Conservation (phyloP, 2,329 filamentous ascomycete species). For the Chalaropsis thielavioides region DNA sequence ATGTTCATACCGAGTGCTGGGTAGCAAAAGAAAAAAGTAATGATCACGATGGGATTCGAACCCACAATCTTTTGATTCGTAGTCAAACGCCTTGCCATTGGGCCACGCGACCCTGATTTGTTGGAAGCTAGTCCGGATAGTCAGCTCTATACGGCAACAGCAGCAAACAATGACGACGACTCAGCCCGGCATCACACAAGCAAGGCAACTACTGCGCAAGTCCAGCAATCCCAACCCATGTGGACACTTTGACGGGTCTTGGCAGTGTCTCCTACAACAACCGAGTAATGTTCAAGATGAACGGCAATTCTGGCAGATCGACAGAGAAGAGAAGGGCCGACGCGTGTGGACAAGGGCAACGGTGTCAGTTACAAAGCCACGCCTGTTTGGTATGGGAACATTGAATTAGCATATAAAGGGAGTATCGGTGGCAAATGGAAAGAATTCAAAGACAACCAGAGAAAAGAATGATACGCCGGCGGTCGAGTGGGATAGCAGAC, state of each 20-base stretch:
- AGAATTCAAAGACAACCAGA: not conserved
- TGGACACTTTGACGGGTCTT: not conserved
- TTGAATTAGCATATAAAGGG: not conserved
- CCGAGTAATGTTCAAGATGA: not conserved
- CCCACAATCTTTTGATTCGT: not conserved
- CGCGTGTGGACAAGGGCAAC: not conserved
- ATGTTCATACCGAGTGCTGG: not conserved
- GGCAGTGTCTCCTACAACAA: not conserved
- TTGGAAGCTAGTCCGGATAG: too few species aligned
- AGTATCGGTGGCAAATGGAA: not conserved
- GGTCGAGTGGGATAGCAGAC: not conserved
- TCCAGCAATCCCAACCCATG: not conserved
- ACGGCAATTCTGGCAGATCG: slow-evolving; percentile 3
- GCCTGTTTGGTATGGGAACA: not conserved
- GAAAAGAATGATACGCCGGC: not conserved
- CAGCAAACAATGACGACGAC: not conserved
- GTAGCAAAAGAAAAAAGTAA: not conserved
- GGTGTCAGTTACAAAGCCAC: not conserved
- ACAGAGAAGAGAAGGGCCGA: not conserved
- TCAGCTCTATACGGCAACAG: not conserved
- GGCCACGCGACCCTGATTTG: too few species aligned
- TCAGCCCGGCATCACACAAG: too few species aligned
- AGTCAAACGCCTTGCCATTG: too few species aligned
- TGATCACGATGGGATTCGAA: slow-evolving; percentile 6
- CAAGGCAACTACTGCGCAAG: not conserved